Conservation (phyloP, 305 asterid species). For the Fraxinus sp. region DNA sequence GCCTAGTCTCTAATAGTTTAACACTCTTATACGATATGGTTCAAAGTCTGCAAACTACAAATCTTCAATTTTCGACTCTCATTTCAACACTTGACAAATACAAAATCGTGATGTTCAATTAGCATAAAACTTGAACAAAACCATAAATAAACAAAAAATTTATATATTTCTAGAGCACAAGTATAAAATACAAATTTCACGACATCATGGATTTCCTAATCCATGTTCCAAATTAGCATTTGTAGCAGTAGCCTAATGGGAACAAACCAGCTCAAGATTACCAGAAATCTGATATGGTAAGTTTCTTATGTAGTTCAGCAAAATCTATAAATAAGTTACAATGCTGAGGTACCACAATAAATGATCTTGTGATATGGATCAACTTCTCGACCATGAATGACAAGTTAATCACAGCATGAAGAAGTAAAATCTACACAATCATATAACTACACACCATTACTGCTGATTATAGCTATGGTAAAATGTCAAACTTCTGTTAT, state of each 20-base stretch:
- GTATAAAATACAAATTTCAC: constrained; percentile 27
- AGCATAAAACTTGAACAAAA: neutral
- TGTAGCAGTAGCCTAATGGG: constrained; percentile 4
- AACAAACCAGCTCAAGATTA: neutral
- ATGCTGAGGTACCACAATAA: neutral
- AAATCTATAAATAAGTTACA: neutral
- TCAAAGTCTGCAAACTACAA: neutral
- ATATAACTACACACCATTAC: constrained; percentile 18
- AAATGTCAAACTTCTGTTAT: constrained; percentile 24
- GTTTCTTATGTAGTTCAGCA: neutral
- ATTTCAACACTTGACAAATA: neutral
- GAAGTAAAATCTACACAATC: constrained; percentile 13
- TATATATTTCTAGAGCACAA: constrained; percentile 24
- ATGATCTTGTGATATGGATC: neutral
- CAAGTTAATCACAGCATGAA: neutral
- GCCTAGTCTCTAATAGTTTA: neutral
- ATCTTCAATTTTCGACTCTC: neutral
- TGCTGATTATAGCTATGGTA: too few species aligned
- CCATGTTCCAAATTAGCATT: constrained; percentile 27
- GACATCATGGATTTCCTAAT: constrained; percentile 28
- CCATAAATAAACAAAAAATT: constrained; percentile 15
- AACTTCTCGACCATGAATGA: neutral
- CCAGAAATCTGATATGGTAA: neutral
- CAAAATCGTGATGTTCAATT: too few species aligned
- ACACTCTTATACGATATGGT: neutral